Percentiles rank a stretch among this genome's conserved stretches.
These are phyloP conservation scores for Agaricus blazei DNA, from an alignment of 768 basidiomycete species.

Conservation along the genomic window DNA sequence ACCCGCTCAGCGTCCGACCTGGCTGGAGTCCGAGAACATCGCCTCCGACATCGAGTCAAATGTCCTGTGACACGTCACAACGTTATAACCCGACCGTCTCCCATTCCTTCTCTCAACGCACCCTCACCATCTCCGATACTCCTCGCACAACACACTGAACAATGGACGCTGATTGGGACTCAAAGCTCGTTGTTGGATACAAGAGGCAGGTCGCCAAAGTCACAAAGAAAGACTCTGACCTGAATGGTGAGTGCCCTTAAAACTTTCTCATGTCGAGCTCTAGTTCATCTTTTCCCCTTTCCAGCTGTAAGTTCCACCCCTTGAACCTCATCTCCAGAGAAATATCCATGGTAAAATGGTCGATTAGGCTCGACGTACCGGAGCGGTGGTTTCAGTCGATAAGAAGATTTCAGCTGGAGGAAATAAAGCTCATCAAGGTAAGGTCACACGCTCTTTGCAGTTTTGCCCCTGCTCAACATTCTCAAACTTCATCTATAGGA, in stretches of 20 bases:
- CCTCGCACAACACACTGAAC: conserved; percentile 14
- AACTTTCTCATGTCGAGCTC: not conserved
- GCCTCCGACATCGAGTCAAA: conserved; percentile 11
- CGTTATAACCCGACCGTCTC: conserved; percentile 13
- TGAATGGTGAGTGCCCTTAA: conserved; percentile 38
- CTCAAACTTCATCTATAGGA: conserved; percentile 35
- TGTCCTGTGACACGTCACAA: conserved; percentile 13
- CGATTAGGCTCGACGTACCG: conserved; percentile 64
- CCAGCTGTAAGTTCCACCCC: conserved; percentile 46
- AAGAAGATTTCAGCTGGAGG: conserved; percentile 65
- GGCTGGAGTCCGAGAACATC: not conserved
- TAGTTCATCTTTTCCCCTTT: conserved; percentile 1
- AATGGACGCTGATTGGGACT: conserved; percentile 68
- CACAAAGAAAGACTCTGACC: conserved; percentile 53
- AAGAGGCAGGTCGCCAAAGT: conserved; percentile 61
- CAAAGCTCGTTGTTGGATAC: conserved; percentile 65
- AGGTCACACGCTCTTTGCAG: conserved; percentile 11
- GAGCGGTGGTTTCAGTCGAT: conserved; percentile 77
- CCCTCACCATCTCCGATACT: conserved; percentile 11
- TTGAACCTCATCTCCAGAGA: not conserved
- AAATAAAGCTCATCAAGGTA: conserved; percentile 79
- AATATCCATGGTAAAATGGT: not conserved
- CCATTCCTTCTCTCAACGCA: conserved; percentile 11
- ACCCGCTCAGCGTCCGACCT: too few species aligned
- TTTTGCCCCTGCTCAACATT: not conserved